Conservation (phyloP, 2,329 filamentous ascomycete genomes). For the Claviceps paspali region DNA sequence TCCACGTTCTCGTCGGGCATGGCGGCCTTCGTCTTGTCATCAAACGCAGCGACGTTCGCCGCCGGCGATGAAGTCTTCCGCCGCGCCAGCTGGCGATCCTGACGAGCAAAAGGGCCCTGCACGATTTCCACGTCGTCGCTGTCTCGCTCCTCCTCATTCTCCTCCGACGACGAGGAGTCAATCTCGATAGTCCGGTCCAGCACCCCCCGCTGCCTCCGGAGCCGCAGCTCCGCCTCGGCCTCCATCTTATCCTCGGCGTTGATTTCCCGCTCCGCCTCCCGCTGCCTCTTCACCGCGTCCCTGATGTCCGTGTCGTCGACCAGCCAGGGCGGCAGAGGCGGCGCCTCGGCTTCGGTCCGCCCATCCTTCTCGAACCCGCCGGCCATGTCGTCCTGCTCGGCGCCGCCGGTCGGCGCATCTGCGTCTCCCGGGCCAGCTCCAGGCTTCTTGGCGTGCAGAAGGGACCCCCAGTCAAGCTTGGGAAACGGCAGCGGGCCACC, state of each 20-base stretch:
- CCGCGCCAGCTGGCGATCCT: no score
- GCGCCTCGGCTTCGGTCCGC: constrained; percentile 25
- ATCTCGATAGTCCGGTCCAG: constrained; percentile 43
- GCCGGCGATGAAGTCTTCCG: no score
- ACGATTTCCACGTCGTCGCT: constrained; percentile 43
- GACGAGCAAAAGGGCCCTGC: constrained; percentile 22
- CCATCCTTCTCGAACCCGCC: constrained; percentile 50
- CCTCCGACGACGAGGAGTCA: constrained; percentile 46
- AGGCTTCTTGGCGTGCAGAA: no score
- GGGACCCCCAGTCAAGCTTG: constrained; percentile 57
- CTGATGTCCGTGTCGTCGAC: constrained; percentile 49
- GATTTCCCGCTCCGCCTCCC: constrained; percentile 39
- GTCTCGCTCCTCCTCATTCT: constrained; percentile 38
- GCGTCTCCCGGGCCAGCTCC: no score
- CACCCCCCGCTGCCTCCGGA: constrained; percentile 25
- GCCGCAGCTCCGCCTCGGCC: constrained; percentile 38
- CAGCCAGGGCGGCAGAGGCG: constrained; percentile 69
- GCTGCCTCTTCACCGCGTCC: constrained; percentile 43
- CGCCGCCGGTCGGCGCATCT: no score
- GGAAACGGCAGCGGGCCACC: constrained; percentile 83
- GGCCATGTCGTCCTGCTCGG: constrained; percentile 34
- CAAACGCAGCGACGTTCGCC: no score
- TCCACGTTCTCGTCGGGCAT: no score
- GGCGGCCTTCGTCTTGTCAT: no score
- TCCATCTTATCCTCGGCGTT: constrained; percentile 47